Base-by-base conservation (phyloP, 371 early-diverging fungal species). In the Syncephalastrum contaminatum region DNA sequence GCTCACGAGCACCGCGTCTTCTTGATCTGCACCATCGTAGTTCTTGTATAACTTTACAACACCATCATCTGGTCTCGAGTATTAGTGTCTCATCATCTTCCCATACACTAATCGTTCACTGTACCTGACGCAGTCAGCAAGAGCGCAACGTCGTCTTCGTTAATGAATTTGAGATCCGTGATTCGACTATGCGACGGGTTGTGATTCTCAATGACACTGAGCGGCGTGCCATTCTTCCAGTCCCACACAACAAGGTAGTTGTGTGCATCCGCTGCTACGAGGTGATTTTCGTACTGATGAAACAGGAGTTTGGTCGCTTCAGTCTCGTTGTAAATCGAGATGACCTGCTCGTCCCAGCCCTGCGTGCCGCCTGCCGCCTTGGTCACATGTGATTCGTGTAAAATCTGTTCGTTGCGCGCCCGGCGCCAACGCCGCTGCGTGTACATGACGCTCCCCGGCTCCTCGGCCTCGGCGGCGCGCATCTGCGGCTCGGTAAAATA, bases 401-500 rank as follows among this genome's bases (percentile, higher is more conserved):
- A 73, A 22, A 87, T 76, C 56, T 73, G 81, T 46, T 85, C 85
- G 54, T 92, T 93, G 41, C 93, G 78, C 40, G 79, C 71, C 25
- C 84, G 70, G 46, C 92, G 81, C 91, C 92, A 95, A 56, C 82
- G 73, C 24, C 91, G 81, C 57, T 91, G 88, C 58, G 85, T 90
- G 68, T 86, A 90, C 43, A 80, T 77, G 3, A 84, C 73, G 69
- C 93, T 92, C 24, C 93, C 95, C 1, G 91, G 92, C 45, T 91
- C 90, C 50, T 92, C 93, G 12, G 84, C 71, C 54, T 92, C 93
- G 10, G 90, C 84, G 1, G 89, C 90, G 66, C 82, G 72, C 87
- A 93, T 91, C 63, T 93, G 95, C 19, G 95, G 92, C 63, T 93
- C 91, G n/a, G 84, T 81, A 72, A 93, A 95, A 69, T 89, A 92